Evolutionary conservation across 2,329 filamentous ascomycete species (phyloP), one percentile per base, ranked within the genome.

Genomic region (Aspergillus sp.): DNA sequence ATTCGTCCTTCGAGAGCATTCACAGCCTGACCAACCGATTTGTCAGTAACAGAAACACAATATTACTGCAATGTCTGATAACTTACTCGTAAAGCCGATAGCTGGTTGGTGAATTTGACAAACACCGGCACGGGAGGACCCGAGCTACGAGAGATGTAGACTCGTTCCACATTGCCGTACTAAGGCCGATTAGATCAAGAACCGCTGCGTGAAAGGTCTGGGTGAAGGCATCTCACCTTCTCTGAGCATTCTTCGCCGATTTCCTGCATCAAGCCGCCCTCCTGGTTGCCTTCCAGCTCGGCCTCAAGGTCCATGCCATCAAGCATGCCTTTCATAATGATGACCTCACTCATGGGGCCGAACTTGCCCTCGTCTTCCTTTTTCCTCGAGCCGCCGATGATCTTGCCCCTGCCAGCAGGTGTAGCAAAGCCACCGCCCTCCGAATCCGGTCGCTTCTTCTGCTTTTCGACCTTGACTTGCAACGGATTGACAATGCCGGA

Each of bases 201-300:
- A 22, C n/a, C 16, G 4, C 32, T 16, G 32, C 14, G 3, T 16
- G 32, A 4, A 36, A 42, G n/a, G 6, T 4, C 18, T 47, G 9
- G 22, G 9, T 24, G 5, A 18, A 47, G 11, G 9, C n/a, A 64
- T 29, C 71, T 65, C 71, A 88, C 85, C 82, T 93, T 92, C 65
- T 91, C 87, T 53, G 88, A 88, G 75, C 96, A 97, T 72, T 96
- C 91, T 70, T 97, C 91, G 6, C 95, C 95, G 75, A 99, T 97
- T 74, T 97, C 93, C 78, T 98, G 94, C 67, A 94, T 88, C 54
- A 99, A 79, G 14, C 84, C 83, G 12, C 81, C 81, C 56, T 83
- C 83, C 36, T 86, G 83, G 18, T 80, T 77, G 12, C 82, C 78
- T 60, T 88, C 85, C 52, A 96, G 86, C 74, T 97, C 94, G n/a